These are phyloP conservation scores for Setaria italica DNA, from an alignment of 202 grass and related monocot genomes.

Conservation along the genomic window DNA sequence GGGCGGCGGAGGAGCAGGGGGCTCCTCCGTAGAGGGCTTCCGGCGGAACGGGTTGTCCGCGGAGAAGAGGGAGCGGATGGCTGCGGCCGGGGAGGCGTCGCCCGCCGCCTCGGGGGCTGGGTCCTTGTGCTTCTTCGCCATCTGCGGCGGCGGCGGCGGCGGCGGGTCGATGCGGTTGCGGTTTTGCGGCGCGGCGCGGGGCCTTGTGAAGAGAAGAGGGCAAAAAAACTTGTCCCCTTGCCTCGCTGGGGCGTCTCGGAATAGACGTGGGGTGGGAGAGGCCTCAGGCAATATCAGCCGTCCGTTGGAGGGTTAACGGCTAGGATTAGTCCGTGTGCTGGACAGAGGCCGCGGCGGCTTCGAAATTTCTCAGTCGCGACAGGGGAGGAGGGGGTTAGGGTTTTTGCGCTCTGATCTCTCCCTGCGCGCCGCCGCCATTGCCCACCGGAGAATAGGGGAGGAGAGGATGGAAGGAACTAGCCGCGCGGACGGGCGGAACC, in stretches of 20 bases:
- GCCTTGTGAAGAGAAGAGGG: neutral
- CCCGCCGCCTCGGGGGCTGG: constrained; percentile 32
- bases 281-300: neutral
- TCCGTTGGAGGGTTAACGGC: neutral
- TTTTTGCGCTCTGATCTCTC: constrained; percentile 2
- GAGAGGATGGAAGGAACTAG: constrained; percentile 38
- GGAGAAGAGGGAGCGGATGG: constrained; percentile 81
- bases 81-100: constrained; percentile 4
- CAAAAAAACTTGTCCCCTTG: neutral
- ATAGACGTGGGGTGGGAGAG: constrained; percentile 36
- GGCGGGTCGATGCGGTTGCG: neutral
- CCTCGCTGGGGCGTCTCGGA: constrained; percentile 13
- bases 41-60: constrained; percentile 93
- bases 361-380: neutral
- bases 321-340: neutral
- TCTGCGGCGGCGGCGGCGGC: constrained; percentile 31
- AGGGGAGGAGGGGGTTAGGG: constrained; percentile 42
- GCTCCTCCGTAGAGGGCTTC: constrained; percentile 54
- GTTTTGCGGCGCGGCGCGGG: constrained; percentile 36
- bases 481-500: constrained; percentile 62
- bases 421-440: constrained; percentile 9
- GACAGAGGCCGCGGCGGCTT: no score
- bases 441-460: neutral
- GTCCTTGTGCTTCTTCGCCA: constrained; percentile 71
- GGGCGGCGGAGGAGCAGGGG: neutral